phyloP scores from a whole-genome alignment of 2,329 filamentous ascomycete genomes.

The Fusarium incarnatum region DNA sequence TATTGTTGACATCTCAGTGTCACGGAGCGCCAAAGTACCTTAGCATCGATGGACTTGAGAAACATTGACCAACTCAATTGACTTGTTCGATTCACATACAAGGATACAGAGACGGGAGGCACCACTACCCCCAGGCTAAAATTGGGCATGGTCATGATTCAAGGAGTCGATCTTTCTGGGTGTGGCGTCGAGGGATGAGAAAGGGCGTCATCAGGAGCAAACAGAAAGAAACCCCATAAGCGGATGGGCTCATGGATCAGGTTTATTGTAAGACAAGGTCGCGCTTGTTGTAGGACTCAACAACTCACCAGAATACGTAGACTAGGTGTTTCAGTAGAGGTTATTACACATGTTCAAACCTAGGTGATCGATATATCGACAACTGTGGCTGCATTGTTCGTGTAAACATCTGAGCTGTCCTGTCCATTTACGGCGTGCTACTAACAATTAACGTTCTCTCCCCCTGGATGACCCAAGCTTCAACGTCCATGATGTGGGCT shows the following conservation, averaged over 20 bases:
- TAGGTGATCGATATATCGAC: neutral
- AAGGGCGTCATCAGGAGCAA: conserved; percentile 32
- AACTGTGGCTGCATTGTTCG: conserved; percentile 21
- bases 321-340: neutral
- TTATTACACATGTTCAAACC: neutral
- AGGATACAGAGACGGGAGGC: conserved; percentile 29
- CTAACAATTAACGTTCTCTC: conserved; percentile 7
- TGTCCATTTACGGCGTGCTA: neutral
- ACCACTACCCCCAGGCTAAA: conserved; percentile 31
- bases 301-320: neutral
- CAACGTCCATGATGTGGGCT: conserved; percentile 7
- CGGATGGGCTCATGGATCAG: conserved; percentile 12
- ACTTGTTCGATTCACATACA: conserved; percentile 25
- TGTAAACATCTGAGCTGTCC: conserved; percentile 32
- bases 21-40: neutral
- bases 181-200: conserved; percentile 38
- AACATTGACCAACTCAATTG: conserved; percentile 4
- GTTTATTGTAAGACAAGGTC: conserved; percentile 8
- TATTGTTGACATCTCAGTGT: neutral
- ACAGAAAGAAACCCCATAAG: conserved; percentile 20
- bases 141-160: conserved; percentile 39
- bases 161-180: conserved; percentile 37
- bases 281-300: conserved; percentile 8
- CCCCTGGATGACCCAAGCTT: conserved; percentile 22
- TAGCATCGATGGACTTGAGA: conserved; percentile 5